phyloP scores from a whole-genome alignment of 495 filamentous ascomycete species.

The Lophiotrema nucula region DNA sequence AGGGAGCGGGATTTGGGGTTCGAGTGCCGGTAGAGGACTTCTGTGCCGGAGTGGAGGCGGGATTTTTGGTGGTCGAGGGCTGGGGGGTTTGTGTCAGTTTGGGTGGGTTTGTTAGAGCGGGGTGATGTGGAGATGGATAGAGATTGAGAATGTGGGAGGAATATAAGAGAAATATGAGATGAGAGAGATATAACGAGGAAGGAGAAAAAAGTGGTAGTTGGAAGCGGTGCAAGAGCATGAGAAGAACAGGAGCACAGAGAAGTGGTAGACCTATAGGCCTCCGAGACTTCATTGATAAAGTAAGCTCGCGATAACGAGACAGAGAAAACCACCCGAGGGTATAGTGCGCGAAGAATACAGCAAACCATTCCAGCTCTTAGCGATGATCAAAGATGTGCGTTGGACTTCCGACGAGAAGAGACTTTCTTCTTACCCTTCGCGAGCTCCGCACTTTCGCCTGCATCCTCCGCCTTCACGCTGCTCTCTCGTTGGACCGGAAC shows the following conservation, averaged over 20 bases:
- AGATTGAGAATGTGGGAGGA: too few relatives aligned
- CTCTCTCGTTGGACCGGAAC: constrained; percentile 41
- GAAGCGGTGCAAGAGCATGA: too few relatives aligned
- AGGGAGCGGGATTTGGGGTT: constrained; percentile 64
- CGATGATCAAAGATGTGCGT: not conserved
- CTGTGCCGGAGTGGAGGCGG: constrained; percentile 65
- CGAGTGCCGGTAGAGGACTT: constrained; percentile 87
- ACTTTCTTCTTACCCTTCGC: constrained; percentile 38
- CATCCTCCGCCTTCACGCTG: constrained; percentile 42
- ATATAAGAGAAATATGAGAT: too few relatives aligned
- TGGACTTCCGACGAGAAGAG: constrained; percentile 11
- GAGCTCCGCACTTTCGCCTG: not conserved
- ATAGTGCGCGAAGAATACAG: constrained; percentile 3
- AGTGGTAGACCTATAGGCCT: too few relatives aligned
- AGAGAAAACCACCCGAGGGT: constrained; percentile 13
- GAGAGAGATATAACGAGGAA: not conserved
- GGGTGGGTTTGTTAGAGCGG: not conserved
- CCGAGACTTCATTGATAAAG: too few relatives aligned
- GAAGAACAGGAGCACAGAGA: too few relatives aligned
- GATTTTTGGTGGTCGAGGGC: constrained; percentile 3
- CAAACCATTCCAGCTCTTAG: too few relatives aligned
- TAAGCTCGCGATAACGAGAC: not conserved
- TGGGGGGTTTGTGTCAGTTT: not conserved
- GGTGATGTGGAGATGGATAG: not conserved
- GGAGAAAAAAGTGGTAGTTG: too few relatives aligned